Base-by-base conservation (phyloP, 2,329 filamentous ascomycete species). In the Colletotrichum sp. region DNA sequence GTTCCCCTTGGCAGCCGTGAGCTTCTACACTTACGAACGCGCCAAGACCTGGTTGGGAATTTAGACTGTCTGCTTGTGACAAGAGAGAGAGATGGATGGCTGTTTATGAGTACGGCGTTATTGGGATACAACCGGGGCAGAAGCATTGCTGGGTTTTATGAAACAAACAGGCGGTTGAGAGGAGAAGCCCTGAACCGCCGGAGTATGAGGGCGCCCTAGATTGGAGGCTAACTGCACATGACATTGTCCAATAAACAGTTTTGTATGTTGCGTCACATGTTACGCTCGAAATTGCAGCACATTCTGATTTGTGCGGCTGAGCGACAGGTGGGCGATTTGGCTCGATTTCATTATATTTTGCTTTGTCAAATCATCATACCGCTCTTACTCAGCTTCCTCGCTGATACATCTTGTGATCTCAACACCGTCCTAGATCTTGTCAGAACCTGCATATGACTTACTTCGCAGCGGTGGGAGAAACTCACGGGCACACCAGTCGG, bases 1-100 rank as follows among this genome's bases (percentile, higher is more conserved):
- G 67, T 90, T 98, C 77, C 97, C 97, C 5, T 94, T 99, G 95
- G 92, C 87, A 32, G 97, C 97, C 15, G 88, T 91, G 70, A 89
- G 88, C 79, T 93, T 93, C 81, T 93, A 91, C 81, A 92, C 91
- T 18, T 93, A 93, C 80, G 92, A 93, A 83, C 88, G 92, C 76
- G 85, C 90, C 79, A 93, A 93, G 87, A 89, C 86, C 60, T 85
- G 88, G 78, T 85, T 96, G 78, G 92, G 92, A 57, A 95, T 96
- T 81, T 95, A 70, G 60, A 74, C 30, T 8, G 55, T 32, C 5
- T 15, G 26, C 5, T n/a, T 67, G 43, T 67, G 43, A 48, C 26
- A 16, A 21, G 24, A 26, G 16, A 48, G 24, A 48, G 18, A 43
- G 34, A 68, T 16, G 52, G 13, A 21, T 24, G 57, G 57, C 21